Percentiles rank a stretch among this genome's conserved stretches.
Evolutionary conservation across 2,329 filamentous ascomycete genomes (phyloP).

Genomic region (Trichoderma sp.): DNA sequence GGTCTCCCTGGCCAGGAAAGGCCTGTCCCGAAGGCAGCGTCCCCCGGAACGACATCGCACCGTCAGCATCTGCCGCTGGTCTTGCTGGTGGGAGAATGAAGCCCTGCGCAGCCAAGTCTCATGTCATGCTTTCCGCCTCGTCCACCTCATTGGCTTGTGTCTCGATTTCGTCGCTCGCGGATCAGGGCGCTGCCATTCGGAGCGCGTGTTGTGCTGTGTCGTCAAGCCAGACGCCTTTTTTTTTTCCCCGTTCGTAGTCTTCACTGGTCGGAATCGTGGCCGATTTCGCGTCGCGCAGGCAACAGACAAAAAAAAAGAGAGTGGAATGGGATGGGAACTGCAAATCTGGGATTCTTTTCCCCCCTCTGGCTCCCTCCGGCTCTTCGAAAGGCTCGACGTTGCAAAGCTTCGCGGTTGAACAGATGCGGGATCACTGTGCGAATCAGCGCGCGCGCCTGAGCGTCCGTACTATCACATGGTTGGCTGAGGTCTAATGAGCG

Average conservation of each 20-base stretch:
- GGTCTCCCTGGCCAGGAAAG: conserved; percentile 37
- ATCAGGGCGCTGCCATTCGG: neutral
- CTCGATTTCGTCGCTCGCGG: neutral
- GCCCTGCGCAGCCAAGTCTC: conserved; percentile 14
- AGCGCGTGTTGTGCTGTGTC: neutral
- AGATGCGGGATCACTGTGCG: neutral
- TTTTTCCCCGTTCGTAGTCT: no score
- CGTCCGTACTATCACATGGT: conserved; percentile 3
- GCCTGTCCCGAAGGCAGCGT: conserved; percentile 40
- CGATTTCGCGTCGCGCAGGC: neutral
- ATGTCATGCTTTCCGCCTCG: conserved; percentile 18
- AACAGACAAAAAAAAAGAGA: neutral
- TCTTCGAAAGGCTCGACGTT: neutral
- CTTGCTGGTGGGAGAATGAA: conserved; percentile 18
- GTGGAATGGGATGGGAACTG: neutral
- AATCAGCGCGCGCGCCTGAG: neutral
- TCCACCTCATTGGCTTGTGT: neutral
- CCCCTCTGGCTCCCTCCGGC: neutral
- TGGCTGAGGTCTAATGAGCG: neutral
- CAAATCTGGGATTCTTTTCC: neutral
- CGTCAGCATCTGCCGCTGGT: conserved; percentile 21
- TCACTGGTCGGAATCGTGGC: neutral
- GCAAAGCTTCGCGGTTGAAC: neutral
- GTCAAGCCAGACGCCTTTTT: neutral
- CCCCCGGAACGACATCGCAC: conserved; percentile 35